Conservation (phyloP, 1,284 basidiomycete genomes). For the Fomitopsis pinicola region DNA sequence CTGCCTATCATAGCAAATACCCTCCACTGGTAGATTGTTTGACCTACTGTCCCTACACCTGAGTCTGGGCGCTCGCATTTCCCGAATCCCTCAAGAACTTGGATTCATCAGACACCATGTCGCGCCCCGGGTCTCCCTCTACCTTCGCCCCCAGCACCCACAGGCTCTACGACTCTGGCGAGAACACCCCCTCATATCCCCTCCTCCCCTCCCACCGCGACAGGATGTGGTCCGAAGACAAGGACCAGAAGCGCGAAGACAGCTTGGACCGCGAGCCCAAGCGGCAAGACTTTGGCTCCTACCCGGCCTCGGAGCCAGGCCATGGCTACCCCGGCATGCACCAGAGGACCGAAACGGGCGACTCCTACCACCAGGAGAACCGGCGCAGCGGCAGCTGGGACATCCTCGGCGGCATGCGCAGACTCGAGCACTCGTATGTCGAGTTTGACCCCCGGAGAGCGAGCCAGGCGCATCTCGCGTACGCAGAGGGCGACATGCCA, state of each 20-base stretch:
- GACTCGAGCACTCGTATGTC: conserved; percentile 53
- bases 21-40: background rate
- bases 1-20: background rate
- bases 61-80: background rate
- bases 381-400: conserved; percentile 44
- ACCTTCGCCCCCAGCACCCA: background rate
- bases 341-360: background rate
- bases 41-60: background rate
- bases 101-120: background rate
- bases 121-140: background rate
- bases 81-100: background rate
- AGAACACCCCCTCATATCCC: conserved; percentile 1
- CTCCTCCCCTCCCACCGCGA: conserved; percentile 5
- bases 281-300: conserved; percentile 15
- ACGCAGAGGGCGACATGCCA: conserved; percentile 62
- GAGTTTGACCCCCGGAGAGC: conserved; percentile 56
- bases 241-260: conserved; percentile 6
- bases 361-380: background rate
- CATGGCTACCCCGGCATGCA: conserved; percentile 15
- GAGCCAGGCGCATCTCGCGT: conserved; percentile 47
- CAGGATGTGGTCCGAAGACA: background rate
- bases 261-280: conserved; percentile 12
- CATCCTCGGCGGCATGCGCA: conserved; percentile 46
- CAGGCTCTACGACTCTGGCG: background rate
- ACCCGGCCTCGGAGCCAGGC: conserved; percentile 18